phyloP scores from a whole-genome alignment of 768 basidiomycete species.

The Hortiboletus campestris region DNA sequence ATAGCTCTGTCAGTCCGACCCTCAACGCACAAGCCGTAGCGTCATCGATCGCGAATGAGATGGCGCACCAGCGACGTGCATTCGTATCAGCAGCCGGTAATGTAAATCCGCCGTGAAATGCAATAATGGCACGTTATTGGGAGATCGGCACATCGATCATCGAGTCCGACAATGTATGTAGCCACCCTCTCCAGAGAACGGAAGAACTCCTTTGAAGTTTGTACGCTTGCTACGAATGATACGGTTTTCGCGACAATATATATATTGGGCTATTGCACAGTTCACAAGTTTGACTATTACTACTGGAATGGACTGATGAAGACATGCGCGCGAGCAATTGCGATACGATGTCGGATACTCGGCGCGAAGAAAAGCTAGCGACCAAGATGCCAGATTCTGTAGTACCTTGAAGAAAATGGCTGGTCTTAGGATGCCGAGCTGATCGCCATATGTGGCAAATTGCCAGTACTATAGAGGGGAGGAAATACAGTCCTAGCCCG shows the following conservation, averaged over 20 bases:
- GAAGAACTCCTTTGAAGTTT: not conserved
- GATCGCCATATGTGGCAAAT: no score
- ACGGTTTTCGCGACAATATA: no score
- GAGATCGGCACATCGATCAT: not conserved
- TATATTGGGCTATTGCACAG: not conserved
- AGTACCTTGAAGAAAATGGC: no score
- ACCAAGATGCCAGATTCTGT: no score
- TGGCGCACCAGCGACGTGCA: not conserved
- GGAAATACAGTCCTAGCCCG: no score
- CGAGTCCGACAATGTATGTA: not conserved
- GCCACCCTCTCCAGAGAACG: not conserved
- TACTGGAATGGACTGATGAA: no score
- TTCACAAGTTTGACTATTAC: no score
- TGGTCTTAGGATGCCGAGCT: no score
- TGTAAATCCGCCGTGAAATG: not conserved
- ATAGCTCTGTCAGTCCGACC: not conserved
- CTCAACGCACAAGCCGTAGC: constrained; percentile 20
- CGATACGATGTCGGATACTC: no score
- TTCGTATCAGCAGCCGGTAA: not conserved
- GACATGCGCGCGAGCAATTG: no score
- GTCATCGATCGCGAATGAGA: constrained; percentile 16
- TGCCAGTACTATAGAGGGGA: no score
- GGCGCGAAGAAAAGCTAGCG: no score
- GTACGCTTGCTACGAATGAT: not conserved
- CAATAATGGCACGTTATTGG: not conserved